These are phyloP conservation scores for Vigna angularis DNA, from an alignment of 306 rosid genomes.

Conservation along the genomic window DNA sequence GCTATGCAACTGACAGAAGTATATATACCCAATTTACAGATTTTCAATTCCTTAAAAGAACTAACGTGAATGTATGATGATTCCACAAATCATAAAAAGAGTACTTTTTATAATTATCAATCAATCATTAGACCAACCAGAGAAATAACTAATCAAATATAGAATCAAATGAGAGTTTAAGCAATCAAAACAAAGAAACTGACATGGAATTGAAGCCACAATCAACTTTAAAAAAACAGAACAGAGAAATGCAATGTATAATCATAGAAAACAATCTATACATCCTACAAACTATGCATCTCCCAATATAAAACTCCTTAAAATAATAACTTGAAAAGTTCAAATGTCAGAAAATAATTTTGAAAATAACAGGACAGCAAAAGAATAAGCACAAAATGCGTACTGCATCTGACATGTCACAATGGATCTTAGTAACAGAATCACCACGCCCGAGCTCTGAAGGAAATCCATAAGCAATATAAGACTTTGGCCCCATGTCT, in stretches of 20 bases:
- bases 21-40: background rate
- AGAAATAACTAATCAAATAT: background rate
- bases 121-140: background rate
- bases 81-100: background rate
- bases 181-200: background rate
- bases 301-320: background rate
- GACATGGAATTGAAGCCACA: conserved; percentile 17
- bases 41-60: background rate
- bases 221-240: conserved; percentile 3
- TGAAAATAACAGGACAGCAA: background rate
- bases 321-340: background rate
- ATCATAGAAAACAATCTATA: background rate
- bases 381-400: conserved; percentile 33
- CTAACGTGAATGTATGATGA: background rate
- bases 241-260: background rate
- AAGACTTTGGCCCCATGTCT: conserved; percentile 93
- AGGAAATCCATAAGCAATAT: conserved; percentile 83
- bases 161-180: conserved; percentile 6
- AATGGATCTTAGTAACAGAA: conserved; percentile 93
- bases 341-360: background rate
- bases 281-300: background rate
- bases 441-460: conserved; percentile 94
- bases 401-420: conserved; percentile 96
- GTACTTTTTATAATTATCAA: background rate
- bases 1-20: background rate